Evolutionary conservation across 495 filamentous ascomycete genomes (phyloP).

Genomic region (Trypethelium eluteriae): DNA sequence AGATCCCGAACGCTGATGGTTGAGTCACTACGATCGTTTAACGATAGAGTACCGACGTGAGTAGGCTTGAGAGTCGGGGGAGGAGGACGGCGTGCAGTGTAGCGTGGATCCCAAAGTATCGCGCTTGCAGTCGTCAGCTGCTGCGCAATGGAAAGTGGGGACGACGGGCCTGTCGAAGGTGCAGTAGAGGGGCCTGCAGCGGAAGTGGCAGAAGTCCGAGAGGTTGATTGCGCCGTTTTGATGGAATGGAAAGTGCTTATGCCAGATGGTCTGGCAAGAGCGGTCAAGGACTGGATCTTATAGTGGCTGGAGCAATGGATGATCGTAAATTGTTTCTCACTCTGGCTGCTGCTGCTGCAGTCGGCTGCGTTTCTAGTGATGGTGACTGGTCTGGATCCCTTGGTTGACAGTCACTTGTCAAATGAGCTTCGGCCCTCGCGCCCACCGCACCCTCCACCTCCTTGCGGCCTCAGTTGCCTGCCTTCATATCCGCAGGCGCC

Average conservation of each 20-base stretch:
- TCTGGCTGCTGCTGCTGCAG: background rate
- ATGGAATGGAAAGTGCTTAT: background rate
- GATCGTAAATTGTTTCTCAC: background rate
- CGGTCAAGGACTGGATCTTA: background rate
- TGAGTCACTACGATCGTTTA: conserved; percentile 35
- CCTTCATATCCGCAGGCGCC: background rate
- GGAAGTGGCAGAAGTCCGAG: conserved; percentile 15
- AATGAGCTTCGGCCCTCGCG: too few relatives aligned
- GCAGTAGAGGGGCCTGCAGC: conserved; percentile 21
- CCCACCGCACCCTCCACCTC: background rate
- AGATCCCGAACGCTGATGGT: conserved; percentile 35
- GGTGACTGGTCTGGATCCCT: background rate
- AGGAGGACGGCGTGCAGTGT: conserved; percentile 32
- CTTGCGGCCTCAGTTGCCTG: background rate
- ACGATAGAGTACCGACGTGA: conserved; percentile 35
- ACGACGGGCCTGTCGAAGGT: conserved; percentile 18
- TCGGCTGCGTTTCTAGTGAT: background rate
- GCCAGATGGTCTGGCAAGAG: conserved; percentile 8
- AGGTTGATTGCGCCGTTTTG: conserved; percentile 25
- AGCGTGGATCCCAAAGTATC: conserved; percentile 38
- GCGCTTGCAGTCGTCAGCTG: conserved; percentile 36
- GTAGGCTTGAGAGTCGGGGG: conserved; percentile 33
- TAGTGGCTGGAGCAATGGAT: background rate
- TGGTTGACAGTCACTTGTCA: background rate
- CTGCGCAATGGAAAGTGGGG: conserved; percentile 30